Conservation (phyloP, 768 basidiomycete species). For the Lactarius hengduanensis region DNA sequence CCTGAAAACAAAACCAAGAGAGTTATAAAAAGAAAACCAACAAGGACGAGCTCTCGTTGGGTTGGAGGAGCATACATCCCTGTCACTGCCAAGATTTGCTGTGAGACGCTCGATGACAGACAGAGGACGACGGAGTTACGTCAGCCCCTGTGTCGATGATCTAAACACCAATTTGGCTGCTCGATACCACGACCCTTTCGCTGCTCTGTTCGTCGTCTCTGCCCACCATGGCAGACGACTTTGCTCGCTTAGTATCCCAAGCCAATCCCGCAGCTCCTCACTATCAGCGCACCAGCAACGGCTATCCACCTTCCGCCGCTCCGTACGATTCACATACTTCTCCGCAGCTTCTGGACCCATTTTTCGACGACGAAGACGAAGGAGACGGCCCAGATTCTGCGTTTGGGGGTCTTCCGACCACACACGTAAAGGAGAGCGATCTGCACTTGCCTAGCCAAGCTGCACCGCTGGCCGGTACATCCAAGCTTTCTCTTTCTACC, state of each 20-base stretch:
- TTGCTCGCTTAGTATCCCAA: constrained; percentile 67
- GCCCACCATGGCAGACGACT: constrained; percentile 62
- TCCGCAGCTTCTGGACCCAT: constrained; percentile 65
- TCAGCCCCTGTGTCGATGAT: constrained; percentile 6
- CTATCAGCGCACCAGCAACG: constrained; percentile 51
- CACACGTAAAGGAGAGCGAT: constrained; percentile 47
- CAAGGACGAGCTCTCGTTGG: constrained; percentile 34
- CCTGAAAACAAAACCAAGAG: constrained; percentile 30
- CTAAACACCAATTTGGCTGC: background rate
- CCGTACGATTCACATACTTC: constrained; percentile 43
- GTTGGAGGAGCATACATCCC: constrained; percentile 32
- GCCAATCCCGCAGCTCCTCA: constrained; percentile 62
- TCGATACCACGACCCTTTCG: background rate
- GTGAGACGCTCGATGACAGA: constrained; percentile 1
- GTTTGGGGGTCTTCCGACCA: constrained; percentile 50
- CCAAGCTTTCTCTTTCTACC: constrained; percentile 45
- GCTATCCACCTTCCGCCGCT: constrained; percentile 57
- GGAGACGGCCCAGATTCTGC: constrained; percentile 61
- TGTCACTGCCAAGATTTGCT: background rate
- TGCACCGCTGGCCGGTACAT: constrained; percentile 58
- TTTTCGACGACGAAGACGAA: constrained; percentile 85
- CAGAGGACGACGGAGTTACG: background rate
- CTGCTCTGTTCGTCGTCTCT: background rate
- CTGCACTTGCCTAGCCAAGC: constrained; percentile 58
- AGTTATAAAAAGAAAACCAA: constrained; percentile 32